Base-by-base conservation (phyloP, 163 green algal species). In the Prototheca stagnorum region DNA sequence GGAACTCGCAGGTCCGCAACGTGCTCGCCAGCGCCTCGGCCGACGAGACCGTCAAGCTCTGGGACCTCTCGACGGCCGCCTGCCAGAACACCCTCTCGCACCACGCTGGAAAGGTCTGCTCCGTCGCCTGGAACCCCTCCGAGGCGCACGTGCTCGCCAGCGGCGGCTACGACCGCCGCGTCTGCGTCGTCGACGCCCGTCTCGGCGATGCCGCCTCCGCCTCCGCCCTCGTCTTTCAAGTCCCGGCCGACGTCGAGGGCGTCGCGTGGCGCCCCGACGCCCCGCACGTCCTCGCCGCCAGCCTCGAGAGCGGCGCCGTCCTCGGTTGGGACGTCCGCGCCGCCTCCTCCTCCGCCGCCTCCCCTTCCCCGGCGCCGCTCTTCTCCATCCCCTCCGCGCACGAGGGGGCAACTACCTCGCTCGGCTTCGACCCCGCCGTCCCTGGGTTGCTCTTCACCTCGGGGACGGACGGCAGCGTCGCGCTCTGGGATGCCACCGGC, bases 21-120 rank as follows among this genome's bases (percentile, higher is more conserved):
- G 82, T 95, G 41, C 68, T 98, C 34, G 89, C 87, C 2, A 88
- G 67, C 22, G 82, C 58, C 0, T 76, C 62, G 4, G 55, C 84
- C 16, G 89, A 98, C 66, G 51, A 66, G 17, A 89, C 75, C 5
- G 74, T 94, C 33, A 92, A 90, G 65, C 62, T 93, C 37, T 96
- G 88, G 86, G 88, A 96, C 63, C 39, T 96, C 24, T 53, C 64
- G 0, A 65, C 57, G n/a, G 37, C 64, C 21, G 11, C 31, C 16
- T 85, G 70, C 52, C 59, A 79, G 49, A 57, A 80, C 52, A 98
- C 87, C 33, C 70, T 97, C 34, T 72, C 24, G 19, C 79, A 92
- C 56, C 89, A 98, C 73, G 74, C 37, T 4, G 68, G 65, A 65
- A 95, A 96, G 69, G 88, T 96, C 35, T 89, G 97, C 64, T 74